Percentiles rank a stretch among this genome's conserved stretches.
These are phyloP conservation scores for Sisymbrium altissimum DNA, from an alignment of 345 rosid species.

Conservation along the genomic window DNA sequence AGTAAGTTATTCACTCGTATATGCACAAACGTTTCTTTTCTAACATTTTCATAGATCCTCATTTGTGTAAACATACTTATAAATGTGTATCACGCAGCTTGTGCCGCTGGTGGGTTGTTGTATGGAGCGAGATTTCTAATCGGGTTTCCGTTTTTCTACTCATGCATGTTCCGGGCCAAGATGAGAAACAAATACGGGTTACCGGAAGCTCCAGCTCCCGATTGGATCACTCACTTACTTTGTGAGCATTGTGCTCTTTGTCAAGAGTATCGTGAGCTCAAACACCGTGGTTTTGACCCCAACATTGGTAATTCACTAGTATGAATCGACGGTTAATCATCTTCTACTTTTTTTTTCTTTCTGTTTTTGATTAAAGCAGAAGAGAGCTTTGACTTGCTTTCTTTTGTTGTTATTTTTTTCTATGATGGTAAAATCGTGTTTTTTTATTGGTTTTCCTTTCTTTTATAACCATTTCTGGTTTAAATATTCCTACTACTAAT, in stretches of 20 bases:
- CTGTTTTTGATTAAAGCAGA: too few relatives aligned
- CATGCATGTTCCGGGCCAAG: conserved; percentile 45
- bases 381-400: too few relatives aligned
- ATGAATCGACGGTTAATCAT: too few relatives aligned
- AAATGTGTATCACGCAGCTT: conserved; percentile 34
- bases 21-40: not conserved
- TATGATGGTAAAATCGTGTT: too few relatives aligned
- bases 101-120: conserved; percentile 35
- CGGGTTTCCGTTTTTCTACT: conserved; percentile 36
- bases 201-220: conserved; percentile 49
- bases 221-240: conserved; percentile 50
- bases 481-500: too few relatives aligned
- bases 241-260: conserved; percentile 51
- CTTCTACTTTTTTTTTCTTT: too few relatives aligned
- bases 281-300: conserved; percentile 29
- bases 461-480: too few relatives aligned
- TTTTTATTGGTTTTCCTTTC: too few relatives aligned
- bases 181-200: conserved; percentile 46
- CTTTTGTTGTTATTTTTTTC: too few relatives aligned
- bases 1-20: conserved; percentile 8
- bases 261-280: conserved; percentile 61
- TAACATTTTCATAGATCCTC: not conserved
- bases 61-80: not conserved
- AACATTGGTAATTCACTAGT: too few relatives aligned
- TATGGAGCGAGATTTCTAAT: conserved; percentile 31